phyloP scores from a whole-genome alignment of 805 yeast genomes.

The Ogataea nakhonphanomensis region DNA sequence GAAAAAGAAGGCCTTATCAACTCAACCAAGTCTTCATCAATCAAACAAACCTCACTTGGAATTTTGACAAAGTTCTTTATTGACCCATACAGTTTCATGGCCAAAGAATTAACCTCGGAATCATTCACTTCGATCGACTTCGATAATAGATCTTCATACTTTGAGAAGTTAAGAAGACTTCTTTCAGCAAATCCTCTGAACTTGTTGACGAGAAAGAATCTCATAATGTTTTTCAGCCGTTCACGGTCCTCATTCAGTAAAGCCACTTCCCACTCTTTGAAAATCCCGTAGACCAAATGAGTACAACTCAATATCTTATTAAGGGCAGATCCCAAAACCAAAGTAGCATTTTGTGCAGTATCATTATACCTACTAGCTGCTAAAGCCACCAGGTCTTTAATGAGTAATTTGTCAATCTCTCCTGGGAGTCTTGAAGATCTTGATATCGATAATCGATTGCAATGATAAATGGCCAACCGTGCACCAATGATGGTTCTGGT shows the following conservation, averaged over 20 bases:
- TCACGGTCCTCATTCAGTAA: constrained; percentile 48
- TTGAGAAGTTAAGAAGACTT: constrained; percentile 51
- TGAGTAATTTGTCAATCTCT: constrained; percentile 54
- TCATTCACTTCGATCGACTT: constrained; percentile 56
- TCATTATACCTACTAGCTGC: constrained; percentile 69
- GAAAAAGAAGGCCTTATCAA: constrained; percentile 59
- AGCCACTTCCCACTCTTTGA: constrained; percentile 43
- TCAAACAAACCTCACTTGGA: constrained; percentile 50
- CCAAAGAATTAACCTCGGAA: constrained; percentile 48
- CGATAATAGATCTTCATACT: constrained; percentile 47
- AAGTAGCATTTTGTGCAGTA: constrained; percentile 67
- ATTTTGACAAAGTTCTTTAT: constrained; percentile 41
- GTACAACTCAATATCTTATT: constrained; percentile 61
- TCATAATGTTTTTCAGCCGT: constrained; percentile 60
- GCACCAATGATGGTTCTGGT: constrained; percentile 79
- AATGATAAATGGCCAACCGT: constrained; percentile 69
- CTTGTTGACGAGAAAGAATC: constrained; percentile 52
- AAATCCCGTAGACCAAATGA: constrained; percentile 43
- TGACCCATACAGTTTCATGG: constrained; percentile 48
- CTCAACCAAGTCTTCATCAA: constrained; percentile 42
- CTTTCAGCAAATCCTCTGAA: constrained; percentile 55
- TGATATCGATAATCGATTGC: constrained; percentile 66
- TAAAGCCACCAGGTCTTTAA: constrained; percentile 61
- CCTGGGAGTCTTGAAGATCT: constrained; percentile 72
- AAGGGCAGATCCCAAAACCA: constrained; percentile 62